A percentile compares a stretch with the other conserved stretches of the same genome.
Conservation (phyloP, 2,329 filamentous ascomycete species). For the Fusarium temperatum region DNA sequence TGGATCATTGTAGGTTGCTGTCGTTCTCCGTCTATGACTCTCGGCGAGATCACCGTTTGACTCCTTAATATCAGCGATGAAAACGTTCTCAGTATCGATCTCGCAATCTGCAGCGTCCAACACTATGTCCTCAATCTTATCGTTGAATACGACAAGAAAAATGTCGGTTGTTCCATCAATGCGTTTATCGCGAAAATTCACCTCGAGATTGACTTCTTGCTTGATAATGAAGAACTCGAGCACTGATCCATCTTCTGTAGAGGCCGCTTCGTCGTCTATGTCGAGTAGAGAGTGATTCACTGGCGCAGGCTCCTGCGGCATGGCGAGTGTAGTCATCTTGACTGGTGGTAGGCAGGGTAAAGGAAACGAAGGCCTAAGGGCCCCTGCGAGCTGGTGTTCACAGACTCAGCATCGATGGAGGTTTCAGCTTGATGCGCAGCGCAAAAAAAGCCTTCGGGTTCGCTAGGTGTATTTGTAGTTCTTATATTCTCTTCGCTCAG, state of each 20-base stretch:
- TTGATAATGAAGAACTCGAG: conserved; percentile 70
- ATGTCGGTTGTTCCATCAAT: conserved; percentile 85
- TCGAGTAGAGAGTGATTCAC: conserved; percentile 44
- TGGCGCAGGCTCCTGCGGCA: conserved; percentile 28
- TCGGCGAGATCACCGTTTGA: conserved; percentile 48
- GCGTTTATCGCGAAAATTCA: conserved; percentile 81
- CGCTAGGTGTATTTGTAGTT: neutral
- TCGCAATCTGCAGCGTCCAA: conserved; percentile 71
- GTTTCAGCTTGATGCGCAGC: neutral
- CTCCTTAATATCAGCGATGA: conserved; percentile 55
- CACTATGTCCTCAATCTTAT: conserved; percentile 65
- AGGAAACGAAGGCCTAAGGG: conserved; percentile 38
- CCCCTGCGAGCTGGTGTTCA: conserved; percentile 38
- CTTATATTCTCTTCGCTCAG: conserved; percentile 10
- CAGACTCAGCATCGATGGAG: conserved; percentile 37
- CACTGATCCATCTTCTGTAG: conserved; percentile 48
- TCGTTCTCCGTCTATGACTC: conserved; percentile 52
- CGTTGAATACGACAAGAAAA: conserved; percentile 72
- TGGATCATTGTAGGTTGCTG: conserved; percentile 66
- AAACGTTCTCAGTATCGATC: conserved; percentile 64
- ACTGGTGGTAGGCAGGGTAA: conserved; percentile 28
- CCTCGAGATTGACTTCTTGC: conserved; percentile 88
- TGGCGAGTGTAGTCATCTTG: conserved; percentile 28
- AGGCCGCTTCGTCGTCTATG: conserved; percentile 45
- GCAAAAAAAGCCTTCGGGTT: neutral